Base-by-base conservation (phyloP, 306 rosid species). In the Pyrus bretschneideri region DNA sequence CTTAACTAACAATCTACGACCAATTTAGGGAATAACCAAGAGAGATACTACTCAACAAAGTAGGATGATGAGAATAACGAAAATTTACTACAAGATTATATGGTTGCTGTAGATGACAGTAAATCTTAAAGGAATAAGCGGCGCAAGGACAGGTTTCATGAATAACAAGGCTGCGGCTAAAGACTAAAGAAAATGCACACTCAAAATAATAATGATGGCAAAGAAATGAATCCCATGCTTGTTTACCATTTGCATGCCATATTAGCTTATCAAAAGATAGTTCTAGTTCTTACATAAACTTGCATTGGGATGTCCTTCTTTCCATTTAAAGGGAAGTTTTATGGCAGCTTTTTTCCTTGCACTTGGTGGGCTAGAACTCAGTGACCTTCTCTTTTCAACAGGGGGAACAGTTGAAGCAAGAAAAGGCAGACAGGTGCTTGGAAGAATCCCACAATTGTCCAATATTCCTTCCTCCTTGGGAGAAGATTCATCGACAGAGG, bases 371-470 rank as follows among this genome's bases (percentile, higher is more conserved):
- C 99, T 91, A 79, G 88, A 82, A 83, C 91, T 85, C 6, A 87
- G 80, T 2, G 94, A 85, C 80, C 93, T 86, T 86, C 98, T 87
- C 84, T 95, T 95, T 55, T 92, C 98, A 19, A 88, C 46, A 0
- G 95, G 78, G 57, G 89, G 82, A 63, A 88, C 69, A 9, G 91
- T 86, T 23, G 99, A 88, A 60, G 89, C 90, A 81, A 96, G 97
- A 83, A 93, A 96, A 17, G 99, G 97, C 83, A 96, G 86, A 79
- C 99, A 96, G 79, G 84, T 88, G 83, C 84, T 86, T 15, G 97
- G 93, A 70, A 91, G 83, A 85, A 95, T 95, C 81, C 97, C 97
- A 75, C 99, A 95, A 67, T 90, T 85, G 45, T 96, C 97, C 82
- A 92, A 61, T 49, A 89, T 21, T 31, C 90, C 90, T 30, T 80